phyloP scores from a whole-genome alignment of 352 stramenopile genomes.

The Globisporangium iwayamae region DNA sequence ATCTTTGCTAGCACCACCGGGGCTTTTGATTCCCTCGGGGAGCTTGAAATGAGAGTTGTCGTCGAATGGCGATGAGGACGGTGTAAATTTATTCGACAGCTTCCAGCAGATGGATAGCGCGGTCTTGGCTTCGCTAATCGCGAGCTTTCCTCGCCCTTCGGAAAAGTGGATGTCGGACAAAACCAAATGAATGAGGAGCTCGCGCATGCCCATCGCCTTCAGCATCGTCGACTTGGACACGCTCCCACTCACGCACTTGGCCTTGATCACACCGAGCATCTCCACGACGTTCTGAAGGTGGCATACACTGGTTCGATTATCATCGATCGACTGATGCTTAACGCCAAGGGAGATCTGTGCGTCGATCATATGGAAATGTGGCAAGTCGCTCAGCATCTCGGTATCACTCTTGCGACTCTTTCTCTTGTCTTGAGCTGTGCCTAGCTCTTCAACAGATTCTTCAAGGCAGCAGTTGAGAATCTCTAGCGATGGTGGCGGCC shows the following conservation, averaged over 20 bases:
- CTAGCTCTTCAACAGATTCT: not conserved
- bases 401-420: not conserved
- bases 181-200: conserved; percentile 45
- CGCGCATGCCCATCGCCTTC: conserved; percentile 49
- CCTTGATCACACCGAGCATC: conserved; percentile 14
- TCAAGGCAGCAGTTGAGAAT: conserved; percentile 19
- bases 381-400: not conserved
- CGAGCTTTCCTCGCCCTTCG: conserved; percentile 32
- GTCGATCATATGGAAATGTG: conserved; percentile 34
- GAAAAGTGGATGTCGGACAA: conserved; percentile 55
- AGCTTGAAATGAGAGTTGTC: conserved; percentile 31
- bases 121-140: conserved; percentile 54
- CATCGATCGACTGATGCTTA: conserved; percentile 5
- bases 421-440: not conserved
- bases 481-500: conserved; percentile 22
- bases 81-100: conserved; percentile 43
- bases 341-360: conserved; percentile 22
- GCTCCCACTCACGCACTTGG: not conserved
- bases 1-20: not conserved
- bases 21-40: conserved; percentile 29
- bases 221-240: conserved; percentile 7
- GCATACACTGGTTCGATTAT: conserved; percentile 19
- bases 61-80: conserved; percentile 10
- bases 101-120: conserved; percentile 71
- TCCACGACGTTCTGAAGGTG: conserved; percentile 21